Conservation (phyloP, 2,329 filamentous ascomycete species). For the Trichoderma polysporum region DNA sequence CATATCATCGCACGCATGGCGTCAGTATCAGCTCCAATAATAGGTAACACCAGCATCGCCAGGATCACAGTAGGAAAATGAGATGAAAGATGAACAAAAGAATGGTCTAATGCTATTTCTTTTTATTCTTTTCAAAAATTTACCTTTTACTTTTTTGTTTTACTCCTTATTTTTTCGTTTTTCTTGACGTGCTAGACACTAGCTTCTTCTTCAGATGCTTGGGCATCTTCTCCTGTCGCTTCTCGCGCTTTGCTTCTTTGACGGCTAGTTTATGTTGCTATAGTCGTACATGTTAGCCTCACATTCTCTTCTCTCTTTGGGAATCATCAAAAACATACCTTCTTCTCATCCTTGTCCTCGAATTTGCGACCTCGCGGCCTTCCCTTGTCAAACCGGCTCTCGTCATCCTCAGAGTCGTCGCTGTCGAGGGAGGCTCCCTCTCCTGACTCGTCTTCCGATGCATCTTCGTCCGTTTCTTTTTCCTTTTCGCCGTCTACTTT, state of each 20-base stretch:
- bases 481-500: conserved; percentile 41
- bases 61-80: neutral
- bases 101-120: neutral
- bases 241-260: conserved; percentile 94
- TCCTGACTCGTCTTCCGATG: conserved; percentile 47
- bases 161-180: conserved; percentile 51
- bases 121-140: conserved; percentile 2
- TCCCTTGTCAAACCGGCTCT: conserved; percentile 62
- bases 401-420: conserved; percentile 44
- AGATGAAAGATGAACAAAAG: too few relatives aligned
- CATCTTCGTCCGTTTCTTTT: conserved; percentile 40
- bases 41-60: neutral
- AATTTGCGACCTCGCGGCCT: conserved; percentile 78
- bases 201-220: conserved; percentile 94
- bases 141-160: neutral
- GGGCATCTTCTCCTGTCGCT: conserved; percentile 91
- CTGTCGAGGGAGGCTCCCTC: conserved; percentile 49
- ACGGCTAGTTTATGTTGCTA: conserved; percentile 78
- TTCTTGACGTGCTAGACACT: conserved; percentile 60
- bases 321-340: conserved; percentile 45
- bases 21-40: neutral
- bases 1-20: neutral
- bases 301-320: neutral
- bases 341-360: conserved; percentile 88
- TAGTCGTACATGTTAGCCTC: conserved; percentile 28